Evolutionary conservation across 164 flowering plant species (phyloP).

Genomic region (Hamamelis virginiana): DNA sequence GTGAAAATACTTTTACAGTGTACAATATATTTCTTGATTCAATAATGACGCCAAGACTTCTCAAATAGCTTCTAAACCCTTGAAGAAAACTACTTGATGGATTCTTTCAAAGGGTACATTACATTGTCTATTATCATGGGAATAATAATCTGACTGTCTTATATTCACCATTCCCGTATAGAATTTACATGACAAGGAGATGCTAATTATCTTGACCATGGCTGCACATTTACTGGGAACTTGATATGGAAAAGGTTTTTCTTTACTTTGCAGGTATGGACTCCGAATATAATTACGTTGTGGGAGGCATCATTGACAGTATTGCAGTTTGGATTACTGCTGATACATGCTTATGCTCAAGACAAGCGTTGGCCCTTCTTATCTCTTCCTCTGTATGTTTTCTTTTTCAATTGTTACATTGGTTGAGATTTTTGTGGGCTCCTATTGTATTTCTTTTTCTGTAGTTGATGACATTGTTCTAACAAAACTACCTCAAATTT

Average conservation of each 20-base stretch:
- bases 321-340: slow-evolving; percentile 70
- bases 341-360: slow-evolving; percentile 92
- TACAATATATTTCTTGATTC: background rate
- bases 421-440: background rate
- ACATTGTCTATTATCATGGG: background rate
- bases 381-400: slow-evolving; percentile 77
- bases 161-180: background rate
- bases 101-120: background rate
- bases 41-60: too few species aligned
- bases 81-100: background rate
- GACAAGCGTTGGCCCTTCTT: slow-evolving; percentile 92
- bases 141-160: background rate
- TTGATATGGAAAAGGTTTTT: background rate
- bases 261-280: slow-evolving; percentile 63
- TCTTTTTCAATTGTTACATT: background rate
- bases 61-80: too few species aligned
- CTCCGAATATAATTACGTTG: slow-evolving; percentile 72
- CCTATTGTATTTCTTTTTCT: background rate
- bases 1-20: background rate
- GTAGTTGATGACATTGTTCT: background rate
- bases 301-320: slow-evolving; percentile 89
- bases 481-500: background rate
- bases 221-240: slow-evolving; percentile 1
- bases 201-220: slow-evolving; percentile 2
- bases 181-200: background rate